Base-by-base conservation (phyloP, 768 basidiomycete genomes). In the Trametes maxima region DNA sequence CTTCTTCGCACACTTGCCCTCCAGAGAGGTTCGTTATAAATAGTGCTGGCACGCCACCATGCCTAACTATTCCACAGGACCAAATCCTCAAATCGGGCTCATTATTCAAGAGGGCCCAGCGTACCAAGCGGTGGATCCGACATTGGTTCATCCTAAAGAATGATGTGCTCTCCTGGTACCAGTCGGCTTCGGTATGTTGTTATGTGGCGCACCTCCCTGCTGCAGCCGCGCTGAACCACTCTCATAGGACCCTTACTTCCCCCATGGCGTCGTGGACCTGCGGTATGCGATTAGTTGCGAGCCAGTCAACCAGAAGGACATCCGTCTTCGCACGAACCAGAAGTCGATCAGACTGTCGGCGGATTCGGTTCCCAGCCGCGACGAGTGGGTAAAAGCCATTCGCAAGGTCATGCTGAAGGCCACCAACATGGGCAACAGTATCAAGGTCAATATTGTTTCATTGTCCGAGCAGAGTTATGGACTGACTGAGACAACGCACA, bases 71-170 rank as follows among this genome's bases (percentile, higher is more conserved):
- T 37, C 10, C 55, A 49, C 66, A 97, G 94, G 91, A 95, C 70
- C 90, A 95, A 80, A 78, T 95, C 2, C 79, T 98, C 45, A 98
- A 98, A 73, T 96, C 94, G 0, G 97, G 95, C 0, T 87, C 88
- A 3, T 80, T 99, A 42, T 86, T 84, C 68, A 97, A 96, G 81
- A 93, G 89, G 70, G 86, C 94, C 0, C 87, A 88, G 56, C 83
- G 92, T 55, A 95, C 94, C 10, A 96, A 94, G 69, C 86, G 94
- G 21, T 95, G 92, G 89, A 86, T 89, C 67, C 94, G 90, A 71
- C 94, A 94, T 73, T 98, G 97, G 97, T 95, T 98, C 67, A 84
- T 96, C 1, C 81, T 99, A 50, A 95, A 93, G 83, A 96, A 98
- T 63, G 94, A 95, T 69, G 92, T 94, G 0, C 79, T 99, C 25